phyloP scores from a whole-genome alignment of 2,329 filamentous ascomycete genomes.

The Colletotrichum eleusines region DNA sequence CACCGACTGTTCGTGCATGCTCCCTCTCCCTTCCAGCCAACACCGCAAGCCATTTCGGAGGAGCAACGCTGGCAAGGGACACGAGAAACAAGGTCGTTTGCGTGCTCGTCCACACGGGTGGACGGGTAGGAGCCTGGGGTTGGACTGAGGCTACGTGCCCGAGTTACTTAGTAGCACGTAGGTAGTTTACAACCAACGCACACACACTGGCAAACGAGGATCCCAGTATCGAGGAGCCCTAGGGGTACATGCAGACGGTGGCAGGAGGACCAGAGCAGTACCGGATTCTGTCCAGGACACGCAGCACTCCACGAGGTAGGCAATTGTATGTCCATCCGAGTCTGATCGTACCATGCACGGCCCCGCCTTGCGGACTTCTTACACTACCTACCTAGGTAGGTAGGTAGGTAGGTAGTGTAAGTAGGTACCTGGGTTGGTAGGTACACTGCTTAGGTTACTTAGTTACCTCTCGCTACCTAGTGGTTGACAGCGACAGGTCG shows the following conservation, averaged over 20 bases:
- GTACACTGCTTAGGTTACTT: no score
- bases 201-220: constrained; percentile 7
- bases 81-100: constrained; percentile 27
- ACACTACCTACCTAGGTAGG: not conserved
- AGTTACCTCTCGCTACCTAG: not conserved
- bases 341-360: constrained; percentile 26
- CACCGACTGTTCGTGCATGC: not conserved
- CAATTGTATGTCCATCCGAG: constrained; percentile 1
- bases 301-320: not conserved
- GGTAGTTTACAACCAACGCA: constrained; percentile 20
- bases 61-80: constrained; percentile 13
- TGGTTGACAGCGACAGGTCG: constrained; percentile 21
- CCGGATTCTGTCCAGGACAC: not conserved
- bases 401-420: no score
- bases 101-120: not conserved
- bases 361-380: constrained; percentile 27
- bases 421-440: no score
- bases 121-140: constrained; percentile 10
- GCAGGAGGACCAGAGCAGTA: constrained; percentile 7
- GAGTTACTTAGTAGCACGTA: constrained; percentile 22
- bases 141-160: constrained; percentile 1
- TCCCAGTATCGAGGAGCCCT: constrained; percentile 3
- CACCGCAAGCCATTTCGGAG: constrained; percentile 1
- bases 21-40: not conserved
- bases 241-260: not conserved